These are phyloP conservation scores for Talinum fruticosum DNA, from an alignment of 148 eudicot species.

Conservation along the genomic window DNA sequence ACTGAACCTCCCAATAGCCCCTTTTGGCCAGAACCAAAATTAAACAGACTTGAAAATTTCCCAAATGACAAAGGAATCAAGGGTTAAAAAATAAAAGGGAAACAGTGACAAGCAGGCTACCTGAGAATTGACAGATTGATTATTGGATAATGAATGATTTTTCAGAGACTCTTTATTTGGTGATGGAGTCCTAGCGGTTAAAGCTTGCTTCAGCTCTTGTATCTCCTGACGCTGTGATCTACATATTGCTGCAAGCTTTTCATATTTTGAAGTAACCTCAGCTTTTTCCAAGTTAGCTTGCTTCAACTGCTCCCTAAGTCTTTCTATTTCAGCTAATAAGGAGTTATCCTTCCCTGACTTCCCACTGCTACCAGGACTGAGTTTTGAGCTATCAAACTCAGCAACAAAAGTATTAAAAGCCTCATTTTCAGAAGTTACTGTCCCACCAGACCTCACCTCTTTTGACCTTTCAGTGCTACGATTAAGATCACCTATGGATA, in stretches of 20 bases:
- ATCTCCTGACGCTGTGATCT: conserved; percentile 91
- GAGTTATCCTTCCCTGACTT: conserved; percentile 42
- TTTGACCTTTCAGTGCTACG: conserved; percentile 27
- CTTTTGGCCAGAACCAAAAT: neutral
- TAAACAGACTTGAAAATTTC: neutral
- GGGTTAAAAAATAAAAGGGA: neutral
- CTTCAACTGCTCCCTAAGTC: conserved; percentile 67
- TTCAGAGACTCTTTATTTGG: conserved; percentile 48
- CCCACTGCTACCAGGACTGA: conserved; percentile 40
- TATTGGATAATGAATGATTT: conserved; percentile 35
- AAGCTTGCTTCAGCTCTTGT: conserved; percentile 83
- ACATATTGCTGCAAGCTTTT: conserved; percentile 84
- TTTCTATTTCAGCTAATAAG: conserved; percentile 62
- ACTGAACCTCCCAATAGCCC: neutral
- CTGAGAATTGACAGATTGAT: conserved; percentile 45
- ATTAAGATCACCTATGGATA: conserved; percentile 36
- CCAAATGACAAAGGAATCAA: neutral
- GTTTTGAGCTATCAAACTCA: conserved; percentile 64
- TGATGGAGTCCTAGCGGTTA: conserved; percentile 57
- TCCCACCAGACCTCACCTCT: conserved; percentile 33
- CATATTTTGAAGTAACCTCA: conserved; percentile 79
- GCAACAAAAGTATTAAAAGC: conserved; percentile 77
- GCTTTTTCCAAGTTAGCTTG: conserved; percentile 72
- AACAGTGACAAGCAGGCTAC: conserved; percentile 32
- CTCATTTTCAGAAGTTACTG: conserved; percentile 45